phyloP scores from a whole-genome alignment of 495 filamentous ascomycete genomes.

The Chaetomium tenue region DNA sequence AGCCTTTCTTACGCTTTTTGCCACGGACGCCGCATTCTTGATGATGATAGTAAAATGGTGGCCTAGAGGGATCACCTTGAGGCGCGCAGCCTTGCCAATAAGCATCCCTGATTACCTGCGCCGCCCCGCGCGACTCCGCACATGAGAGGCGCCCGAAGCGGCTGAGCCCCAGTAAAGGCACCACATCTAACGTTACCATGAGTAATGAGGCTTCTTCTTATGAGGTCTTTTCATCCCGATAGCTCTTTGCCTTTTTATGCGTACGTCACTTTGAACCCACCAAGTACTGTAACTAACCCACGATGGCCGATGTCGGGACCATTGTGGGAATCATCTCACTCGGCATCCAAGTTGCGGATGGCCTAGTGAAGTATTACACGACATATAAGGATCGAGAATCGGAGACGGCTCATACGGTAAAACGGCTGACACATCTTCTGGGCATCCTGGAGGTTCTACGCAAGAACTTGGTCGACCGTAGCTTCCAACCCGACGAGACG shows the following conservation, averaged over 20 bases:
- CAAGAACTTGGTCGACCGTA: constrained; percentile 1
- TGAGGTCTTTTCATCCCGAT: neutral
- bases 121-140: neutral
- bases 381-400: constrained; percentile 1
- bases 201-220: neutral
- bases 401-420: constrained; percentile 4
- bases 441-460: neutral
- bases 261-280: neutral
- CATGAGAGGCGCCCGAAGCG: neutral
- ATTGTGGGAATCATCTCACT: constrained; percentile 9
- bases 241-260: neutral
- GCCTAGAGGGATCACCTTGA: neutral
- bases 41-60: neutral
- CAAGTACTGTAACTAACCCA: neutral
- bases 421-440: neutral
- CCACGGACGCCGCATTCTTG: neutral
- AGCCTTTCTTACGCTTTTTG: neutral
- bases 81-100: neutral
- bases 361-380: constrained; percentile 10
- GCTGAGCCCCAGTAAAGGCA: neutral
- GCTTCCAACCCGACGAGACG: neutral
- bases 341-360: constrained; percentile 5
- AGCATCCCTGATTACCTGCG: neutral
- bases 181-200: neutral
- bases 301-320: constrained; percentile 6